phyloP scores from a whole-genome alignment of 192 early-diverging fungal species.

The Coemansia sp. region DNA sequence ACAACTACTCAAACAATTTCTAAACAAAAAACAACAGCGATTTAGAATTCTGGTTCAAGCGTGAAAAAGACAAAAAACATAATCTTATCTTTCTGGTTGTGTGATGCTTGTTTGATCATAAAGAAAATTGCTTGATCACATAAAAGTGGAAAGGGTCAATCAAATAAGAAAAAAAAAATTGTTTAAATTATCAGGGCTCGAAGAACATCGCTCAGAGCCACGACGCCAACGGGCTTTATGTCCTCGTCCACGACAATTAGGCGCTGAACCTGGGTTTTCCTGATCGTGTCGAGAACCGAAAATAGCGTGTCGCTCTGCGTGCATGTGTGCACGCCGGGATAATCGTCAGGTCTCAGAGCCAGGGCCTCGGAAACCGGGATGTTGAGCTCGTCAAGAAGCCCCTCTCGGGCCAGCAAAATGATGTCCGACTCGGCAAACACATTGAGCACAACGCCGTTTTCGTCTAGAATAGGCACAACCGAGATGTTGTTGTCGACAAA shows the following conservation, averaged over 20 bases:
- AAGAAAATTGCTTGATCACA: too few relatives aligned
- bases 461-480: conserved; percentile 91
- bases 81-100: not conserved
- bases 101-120: not conserved
- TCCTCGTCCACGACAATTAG: conserved; percentile 87
- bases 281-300: conserved; percentile 86
- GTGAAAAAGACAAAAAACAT: not conserved
- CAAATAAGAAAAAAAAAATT: not conserved
- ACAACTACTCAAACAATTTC: not conserved
- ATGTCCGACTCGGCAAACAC: conserved; percentile 98
- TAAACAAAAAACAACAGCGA: not conserved
- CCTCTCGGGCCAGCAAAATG: conserved; percentile 69
- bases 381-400: conserved; percentile 67
- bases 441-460: conserved; percentile 80
- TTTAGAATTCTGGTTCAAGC: not conserved
- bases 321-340: conserved; percentile 93
- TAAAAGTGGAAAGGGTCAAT: not conserved
- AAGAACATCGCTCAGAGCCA: conserved; percentile 84
- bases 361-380: conserved; percentile 87
- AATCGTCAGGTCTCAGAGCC: conserved; percentile 81
- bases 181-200: conserved; percentile 48
- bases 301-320: conserved; percentile 81
- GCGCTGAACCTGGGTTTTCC: conserved; percentile 81
- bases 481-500: conserved; percentile 91
- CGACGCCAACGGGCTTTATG: conserved; percentile 77